phyloP scores from a whole-genome alignment of 352 stramenopile species.

The Pythium brassicae region DNA sequence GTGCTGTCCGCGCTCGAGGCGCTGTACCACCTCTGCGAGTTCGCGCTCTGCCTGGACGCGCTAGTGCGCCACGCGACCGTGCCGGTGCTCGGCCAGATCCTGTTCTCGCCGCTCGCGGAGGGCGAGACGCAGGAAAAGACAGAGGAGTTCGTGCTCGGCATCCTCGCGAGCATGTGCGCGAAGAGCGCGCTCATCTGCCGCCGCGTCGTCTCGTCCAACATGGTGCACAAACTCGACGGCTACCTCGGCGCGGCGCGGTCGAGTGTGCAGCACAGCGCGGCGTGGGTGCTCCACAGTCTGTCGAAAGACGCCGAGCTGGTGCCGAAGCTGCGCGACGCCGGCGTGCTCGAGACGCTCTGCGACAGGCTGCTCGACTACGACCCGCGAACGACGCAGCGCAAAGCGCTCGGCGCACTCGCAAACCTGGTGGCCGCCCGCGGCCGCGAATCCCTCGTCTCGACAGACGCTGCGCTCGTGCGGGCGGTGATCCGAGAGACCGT shows the following conservation, averaged over 20 bases:
- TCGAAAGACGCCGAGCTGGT: slow-evolving; percentile 64
- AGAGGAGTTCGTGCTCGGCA: slow-evolving; percentile 30
- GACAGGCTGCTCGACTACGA: slow-evolving; percentile 32
- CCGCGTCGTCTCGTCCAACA: slow-evolving; percentile 56
- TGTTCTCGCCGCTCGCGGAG: slow-evolving; percentile 33
- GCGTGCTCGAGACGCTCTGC: slow-evolving; percentile 40
- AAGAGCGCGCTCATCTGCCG: slow-evolving; percentile 43
- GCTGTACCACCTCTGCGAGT: slow-evolving; percentile 52
- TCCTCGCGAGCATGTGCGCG: slow-evolving; percentile 48
- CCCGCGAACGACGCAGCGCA: slow-evolving; percentile 29
- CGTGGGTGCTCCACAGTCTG: slow-evolving; percentile 50
- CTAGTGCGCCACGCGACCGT: slow-evolving; percentile 71
- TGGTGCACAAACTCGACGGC: slow-evolving; percentile 46
- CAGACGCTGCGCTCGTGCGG: slow-evolving; percentile 12
- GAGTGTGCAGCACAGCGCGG: slow-evolving; percentile 43
- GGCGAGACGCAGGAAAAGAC: slow-evolving; percentile 13
- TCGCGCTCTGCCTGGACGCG: slow-evolving; percentile 58
- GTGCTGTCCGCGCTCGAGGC: slow-evolving; percentile 57
- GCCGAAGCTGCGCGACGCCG: slow-evolving; percentile 49
- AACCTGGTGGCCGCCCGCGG: slow-evolving; percentile 16
- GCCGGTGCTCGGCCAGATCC: slow-evolving; percentile 66
- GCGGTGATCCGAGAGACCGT: slow-evolving; percentile 23
- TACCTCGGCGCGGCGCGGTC: slow-evolving; percentile 17
- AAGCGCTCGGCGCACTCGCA: slow-evolving; percentile 39
- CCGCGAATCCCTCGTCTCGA: slow-evolving; percentile 2